These are phyloP conservation scores for Aspergillus homomorphus DNA, from an alignment of 495 filamentous ascomycete species.

Conservation along the genomic window DNA sequence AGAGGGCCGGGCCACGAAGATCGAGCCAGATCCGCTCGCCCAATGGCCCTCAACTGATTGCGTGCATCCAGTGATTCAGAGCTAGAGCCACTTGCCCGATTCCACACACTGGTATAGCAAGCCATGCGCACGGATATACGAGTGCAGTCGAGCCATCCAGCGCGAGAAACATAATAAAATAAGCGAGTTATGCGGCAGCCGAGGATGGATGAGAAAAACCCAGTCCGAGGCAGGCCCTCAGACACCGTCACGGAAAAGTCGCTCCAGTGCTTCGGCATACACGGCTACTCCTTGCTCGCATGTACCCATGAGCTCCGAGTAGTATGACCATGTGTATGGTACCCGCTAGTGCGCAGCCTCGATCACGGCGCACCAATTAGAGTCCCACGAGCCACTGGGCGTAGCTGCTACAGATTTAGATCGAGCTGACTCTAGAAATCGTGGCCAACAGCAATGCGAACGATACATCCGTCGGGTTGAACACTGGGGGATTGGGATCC, in stretches of 20 bases:
- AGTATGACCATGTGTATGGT: background rate
- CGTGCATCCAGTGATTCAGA: background rate
- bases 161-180: slow-evolving; percentile 1
- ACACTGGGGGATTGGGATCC: background rate
- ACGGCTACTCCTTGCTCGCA: background rate
- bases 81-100: background rate
- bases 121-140: slow-evolving; percentile 4
- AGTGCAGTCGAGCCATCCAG: background rate
- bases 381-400: background rate
- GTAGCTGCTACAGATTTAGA: background rate
- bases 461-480: background rate
- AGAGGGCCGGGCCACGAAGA: background rate
- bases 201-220: background rate
- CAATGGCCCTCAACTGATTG: background rate
- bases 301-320: background rate
- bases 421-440: background rate
- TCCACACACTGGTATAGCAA: background rate
- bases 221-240: background rate
- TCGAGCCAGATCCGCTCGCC: slow-evolving; percentile 2
- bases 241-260: background rate
- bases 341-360: background rate
- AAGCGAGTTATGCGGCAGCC: slow-evolving; percentile 5
- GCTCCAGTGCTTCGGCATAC: background rate
- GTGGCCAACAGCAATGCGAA: background rate
- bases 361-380: background rate